Base-by-base conservation (phyloP, 179 eudicot genomes). In the Corrigiola litoralis region DNA sequence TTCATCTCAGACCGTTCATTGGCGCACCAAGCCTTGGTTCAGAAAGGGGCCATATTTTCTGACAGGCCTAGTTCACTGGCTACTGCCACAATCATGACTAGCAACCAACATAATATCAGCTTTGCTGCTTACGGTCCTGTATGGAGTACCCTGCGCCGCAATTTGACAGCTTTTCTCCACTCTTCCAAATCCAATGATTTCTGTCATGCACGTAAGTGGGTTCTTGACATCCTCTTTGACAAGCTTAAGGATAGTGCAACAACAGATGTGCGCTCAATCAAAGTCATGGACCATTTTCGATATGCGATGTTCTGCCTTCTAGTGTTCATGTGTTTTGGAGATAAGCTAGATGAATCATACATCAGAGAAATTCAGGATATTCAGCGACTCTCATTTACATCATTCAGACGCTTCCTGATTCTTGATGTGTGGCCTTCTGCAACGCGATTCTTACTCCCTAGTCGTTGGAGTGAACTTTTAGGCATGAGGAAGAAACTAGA, bases 261-360 rank as follows among this genome's bases (percentile, higher is more conserved):
- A 16, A 3, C 2, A 46, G 50, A 17, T 5, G 21, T 0, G 17
- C 25, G 6, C 9, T 17, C 6, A 0, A 0, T 46, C 20, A 25
- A 46, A 0, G 50, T 46, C n/a, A 6, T 25, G 1, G 50, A 46
- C 7, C 50, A 46, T 46, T 46, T 46, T 17, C 7, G 21, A 5
- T 50, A 23, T 50, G 29, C 55, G 1, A 25, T 53, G 38, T 53
- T 36, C 41, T 21, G 38, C n/a, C 20, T 55, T 8, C 60, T 55
- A 1, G 60, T 55, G 24, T 55, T 31, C 41, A 55, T 55, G 60
- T 55, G 60, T 55, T 55, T 55, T 34, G 60, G 60, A 5, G 60
- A 55, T 18, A 55, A 55, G 25, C 21, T 55, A 33, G 12, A 2
- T 8, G 41, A 55, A 7, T 32, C 27, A 0, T 4, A 55, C 32